A percentile compares a stretch with the other conserved stretches of the same genome.
Evolutionary conservation across 2,329 filamentous ascomycete genomes (phyloP).

Genomic region (Emergomyces orientalis): DNA sequence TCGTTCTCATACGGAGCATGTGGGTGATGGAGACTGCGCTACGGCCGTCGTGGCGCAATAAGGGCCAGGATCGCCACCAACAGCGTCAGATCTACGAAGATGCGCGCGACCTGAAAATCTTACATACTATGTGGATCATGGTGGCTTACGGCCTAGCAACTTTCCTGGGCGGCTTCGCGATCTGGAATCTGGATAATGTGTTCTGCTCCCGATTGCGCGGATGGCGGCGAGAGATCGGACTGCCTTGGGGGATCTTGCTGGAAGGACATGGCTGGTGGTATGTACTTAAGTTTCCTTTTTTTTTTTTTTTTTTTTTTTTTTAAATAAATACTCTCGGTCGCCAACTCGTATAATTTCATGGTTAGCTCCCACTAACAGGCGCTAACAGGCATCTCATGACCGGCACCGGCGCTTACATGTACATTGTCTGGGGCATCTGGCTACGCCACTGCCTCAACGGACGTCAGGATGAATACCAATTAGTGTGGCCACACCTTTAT

Average conservation of each 20-base stretch:
- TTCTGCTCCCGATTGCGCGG: conserved; percentile 57
- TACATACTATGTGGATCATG: conserved; percentile 67
- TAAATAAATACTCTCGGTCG: too few relatives aligned
- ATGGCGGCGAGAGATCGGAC: conserved; percentile 58
- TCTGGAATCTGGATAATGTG: conserved; percentile 74
- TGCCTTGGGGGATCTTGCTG: conserved; percentile 71
- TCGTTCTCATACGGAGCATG: conserved; percentile 63
- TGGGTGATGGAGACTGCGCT: conserved; percentile 65
- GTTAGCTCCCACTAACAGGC: conserved; percentile 13
- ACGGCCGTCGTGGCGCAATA: conserved; percentile 48
- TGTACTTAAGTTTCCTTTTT: conserved; percentile 23
- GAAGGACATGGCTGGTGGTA: conserved; percentile 67
- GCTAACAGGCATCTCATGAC: conserved; percentile 63
- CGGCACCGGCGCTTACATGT: conserved; percentile 71
- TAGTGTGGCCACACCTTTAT: conserved; percentile 58
- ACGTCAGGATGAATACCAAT: conserved; percentile 59
- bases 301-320: neutral
- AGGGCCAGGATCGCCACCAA: conserved; percentile 38
- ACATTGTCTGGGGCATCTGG: conserved; percentile 78
- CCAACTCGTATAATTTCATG: neutral
- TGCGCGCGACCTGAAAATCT: conserved; percentile 46
- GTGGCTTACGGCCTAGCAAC: conserved; percentile 57
- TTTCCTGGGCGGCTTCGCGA: conserved; percentile 64
- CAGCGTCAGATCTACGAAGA: conserved; percentile 43
- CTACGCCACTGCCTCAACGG: conserved; percentile 66